These are phyloP conservation scores for Allantophomopsis lycopodina DNA, from an alignment of 2,329 filamentous ascomycete species.

Conservation along the genomic window DNA sequence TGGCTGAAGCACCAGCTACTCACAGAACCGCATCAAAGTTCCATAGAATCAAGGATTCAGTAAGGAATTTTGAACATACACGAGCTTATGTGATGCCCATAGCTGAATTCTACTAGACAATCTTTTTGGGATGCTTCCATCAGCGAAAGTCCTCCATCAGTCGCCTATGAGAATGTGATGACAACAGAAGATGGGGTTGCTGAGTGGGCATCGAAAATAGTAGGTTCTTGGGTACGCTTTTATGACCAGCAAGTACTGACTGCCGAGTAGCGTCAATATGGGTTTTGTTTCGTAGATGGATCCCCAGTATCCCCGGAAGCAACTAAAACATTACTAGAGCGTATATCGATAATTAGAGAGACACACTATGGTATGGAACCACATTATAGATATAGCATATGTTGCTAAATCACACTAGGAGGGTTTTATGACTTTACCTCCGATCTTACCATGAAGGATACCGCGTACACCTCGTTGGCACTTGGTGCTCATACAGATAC, in stretches of 20 bases:
- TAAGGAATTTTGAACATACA: conserved; percentile 6
- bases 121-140: conserved; percentile 23
- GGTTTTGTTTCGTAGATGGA: conserved; percentile 64
- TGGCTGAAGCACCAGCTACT: conserved; percentile 40
- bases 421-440: conserved; percentile 81
- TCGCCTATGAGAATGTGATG: conserved; percentile 50
- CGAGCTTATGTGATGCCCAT: no score
- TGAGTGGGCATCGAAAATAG: conserved; percentile 50
- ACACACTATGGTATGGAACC: conserved; percentile 78
- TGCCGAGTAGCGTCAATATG: conserved; percentile 44
- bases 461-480: conserved; percentile 77
- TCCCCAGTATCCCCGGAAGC: conserved; percentile 56
- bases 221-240: conserved; percentile 20
- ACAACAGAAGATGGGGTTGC: conserved; percentile 37
- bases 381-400: conserved; percentile 1
- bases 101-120: conserved; percentile 14
- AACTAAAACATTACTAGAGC: conserved; percentile 62
- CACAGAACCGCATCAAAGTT: conserved; percentile 12
- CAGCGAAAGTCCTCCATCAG: conserved; percentile 35
- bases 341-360: conserved; percentile 73
- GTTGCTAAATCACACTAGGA: conserved; percentile 20
- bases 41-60: conserved; percentile 12
- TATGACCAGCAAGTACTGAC: conserved; percentile 4
- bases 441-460: conserved; percentile 77
- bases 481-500: conserved; percentile 85